Base-by-base conservation (phyloP, 2,329 filamentous ascomycete genomes). In the Ceratocystis destructans region DNA sequence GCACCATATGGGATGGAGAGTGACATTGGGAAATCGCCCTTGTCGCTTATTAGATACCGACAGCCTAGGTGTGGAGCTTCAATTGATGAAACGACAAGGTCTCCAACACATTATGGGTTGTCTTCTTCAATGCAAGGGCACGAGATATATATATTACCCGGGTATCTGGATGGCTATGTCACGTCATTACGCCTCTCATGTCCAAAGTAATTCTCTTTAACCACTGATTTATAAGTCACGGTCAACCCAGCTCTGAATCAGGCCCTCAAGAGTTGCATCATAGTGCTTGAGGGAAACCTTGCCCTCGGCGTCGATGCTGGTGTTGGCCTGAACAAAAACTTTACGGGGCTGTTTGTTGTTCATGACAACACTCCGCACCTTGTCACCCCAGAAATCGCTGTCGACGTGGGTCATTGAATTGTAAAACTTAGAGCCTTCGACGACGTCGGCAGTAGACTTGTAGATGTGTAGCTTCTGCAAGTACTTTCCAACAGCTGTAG, bases 241-340 rank as follows among this genome's bases (percentile, higher is more conserved):
- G 71, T 91, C 88, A 1, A 80, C 87, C 80, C 84, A 95, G 75
- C 89, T 94, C 79, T 89, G 81, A 69, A 96, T 87, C 79, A 97
- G 86, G 5, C 92, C 92, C 74, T 88, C 83, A 5, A 87, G 78
- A 5, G 84, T 89, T 0, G 91, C 82, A 71, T 95, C 89, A 76
- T 96, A 96, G 77, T 96, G 90, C 77, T 87, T 89, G 75, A 96
- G 76, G 15, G 80, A 81, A 37, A 95, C 89, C 74, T 86, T 83
- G 67, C 88, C 89, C 0, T 82, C 83, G 12, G 81, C 77, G 69
- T 87, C 84, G 50, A 94, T 73, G 66, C 86, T 82, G 0, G 93
- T 96, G 75, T 96, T 97, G 68, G 90, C 90, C 78, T 96, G 92
- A 65, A 96, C 90, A 77, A 96, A 96, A 57, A 96, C 87, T 79